Conservation (phyloP, 1,284 basidiomycete genomes). For the Cryptococcus hybrid region DNA sequence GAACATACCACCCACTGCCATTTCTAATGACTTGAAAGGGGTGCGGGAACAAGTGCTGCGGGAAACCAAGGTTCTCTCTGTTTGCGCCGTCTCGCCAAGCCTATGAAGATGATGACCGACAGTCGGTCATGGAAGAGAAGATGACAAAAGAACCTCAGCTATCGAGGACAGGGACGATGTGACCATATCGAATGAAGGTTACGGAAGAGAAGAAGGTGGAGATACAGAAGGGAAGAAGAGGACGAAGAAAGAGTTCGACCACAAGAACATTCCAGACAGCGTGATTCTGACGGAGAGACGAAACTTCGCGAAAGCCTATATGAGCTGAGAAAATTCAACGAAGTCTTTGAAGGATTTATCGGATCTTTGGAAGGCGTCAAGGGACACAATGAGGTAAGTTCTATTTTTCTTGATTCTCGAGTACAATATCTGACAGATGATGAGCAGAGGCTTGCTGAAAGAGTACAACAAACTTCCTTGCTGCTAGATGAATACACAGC, state of each 20-base stretch:
- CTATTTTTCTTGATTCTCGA: neutral
- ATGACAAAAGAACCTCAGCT: neutral
- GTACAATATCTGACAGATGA: neutral
- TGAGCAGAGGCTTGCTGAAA: slow-evolving; percentile 38
- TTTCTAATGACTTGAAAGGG: no score
- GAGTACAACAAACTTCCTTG: slow-evolving; percentile 39
- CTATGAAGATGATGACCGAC: neutral
- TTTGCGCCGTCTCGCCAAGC: slow-evolving; percentile 6
- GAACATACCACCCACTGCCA: no score
- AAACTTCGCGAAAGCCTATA: slow-evolving; percentile 40
- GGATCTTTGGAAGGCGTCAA: slow-evolving; percentile 35
- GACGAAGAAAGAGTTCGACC: neutral
- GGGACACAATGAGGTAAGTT: slow-evolving; percentile 47
- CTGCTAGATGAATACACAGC: slow-evolving; percentile 46
- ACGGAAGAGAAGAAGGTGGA: neutral
- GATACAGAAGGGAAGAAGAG: neutral
- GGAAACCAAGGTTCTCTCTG: slow-evolving; percentile 15
- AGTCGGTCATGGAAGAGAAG: neutral
- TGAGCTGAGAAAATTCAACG: slow-evolving; percentile 46
- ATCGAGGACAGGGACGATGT: no score
- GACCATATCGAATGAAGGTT: no score
- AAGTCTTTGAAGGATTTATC: slow-evolving; percentile 46
- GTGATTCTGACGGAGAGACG: slow-evolving; percentile 21
- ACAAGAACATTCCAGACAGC: slow-evolving; percentile 1
- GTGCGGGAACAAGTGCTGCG: neutral